phyloP scores from a whole-genome alignment of 306 rosid genomes.

The Vigna mungo region DNA sequence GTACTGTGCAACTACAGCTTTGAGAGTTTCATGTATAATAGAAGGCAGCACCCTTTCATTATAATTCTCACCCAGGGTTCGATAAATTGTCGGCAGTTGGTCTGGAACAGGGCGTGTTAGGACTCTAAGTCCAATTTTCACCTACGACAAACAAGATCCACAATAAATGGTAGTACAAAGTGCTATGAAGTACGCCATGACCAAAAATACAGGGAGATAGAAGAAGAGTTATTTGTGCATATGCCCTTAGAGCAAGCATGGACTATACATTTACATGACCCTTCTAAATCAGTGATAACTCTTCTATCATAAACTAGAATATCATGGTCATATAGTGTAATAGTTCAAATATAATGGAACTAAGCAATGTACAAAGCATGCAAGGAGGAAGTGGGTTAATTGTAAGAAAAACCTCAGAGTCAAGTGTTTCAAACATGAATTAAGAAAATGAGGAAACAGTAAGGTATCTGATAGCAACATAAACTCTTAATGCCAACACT shows the following conservation, averaged over 20 bases:
- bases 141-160: conserved; percentile 54
- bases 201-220: neutral
- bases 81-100: conserved; percentile 73
- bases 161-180: neutral
- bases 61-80: conserved; percentile 77
- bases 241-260: neutral
- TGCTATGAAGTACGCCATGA: conserved; percentile 2
- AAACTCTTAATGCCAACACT: neutral
- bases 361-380: neutral
- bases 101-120: conserved; percentile 77
- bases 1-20: conserved; percentile 85
- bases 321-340: conserved; percentile 3
- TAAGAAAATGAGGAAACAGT: conserved; percentile 21
- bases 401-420: conserved; percentile 10
- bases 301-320: conserved; percentile 31
- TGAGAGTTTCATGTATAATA: conserved; percentile 83
- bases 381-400: neutral
- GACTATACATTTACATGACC: neutral
- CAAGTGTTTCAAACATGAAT: neutral
- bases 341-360: conserved; percentile 23
- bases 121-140: conserved; percentile 80
- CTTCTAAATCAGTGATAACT: neutral
- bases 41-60: conserved; percentile 82
- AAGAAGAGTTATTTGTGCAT: conserved; percentile 14
- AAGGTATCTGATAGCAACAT: conserved; percentile 4